Conservation (phyloP, 805 yeast species). For the Ogataea kodamae region DNA sequence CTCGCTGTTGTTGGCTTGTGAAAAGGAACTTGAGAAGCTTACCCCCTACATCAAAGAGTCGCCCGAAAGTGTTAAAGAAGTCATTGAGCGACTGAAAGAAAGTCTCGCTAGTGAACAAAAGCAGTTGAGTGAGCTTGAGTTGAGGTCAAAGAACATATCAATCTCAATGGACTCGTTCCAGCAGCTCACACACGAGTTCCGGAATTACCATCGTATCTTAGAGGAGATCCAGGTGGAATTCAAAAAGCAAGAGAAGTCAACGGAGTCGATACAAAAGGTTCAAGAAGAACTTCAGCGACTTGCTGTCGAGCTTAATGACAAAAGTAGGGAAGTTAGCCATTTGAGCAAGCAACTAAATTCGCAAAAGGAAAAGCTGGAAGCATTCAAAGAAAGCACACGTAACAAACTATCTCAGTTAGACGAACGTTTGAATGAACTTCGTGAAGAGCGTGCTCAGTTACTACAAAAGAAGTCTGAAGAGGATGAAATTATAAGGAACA, state of each 20-base stretch:
- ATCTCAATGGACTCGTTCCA: slow-evolving; percentile 57
- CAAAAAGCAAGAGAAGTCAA: slow-evolving; percentile 36
- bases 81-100: slow-evolving; percentile 49
- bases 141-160: slow-evolving; percentile 46
- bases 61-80: slow-evolving; percentile 49
- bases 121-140: slow-evolving; percentile 40
- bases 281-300: slow-evolving; percentile 22
- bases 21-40: slow-evolving; percentile 56
- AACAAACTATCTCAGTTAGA: slow-evolving; percentile 41
- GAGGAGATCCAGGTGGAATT: slow-evolving; percentile 50
- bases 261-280: slow-evolving; percentile 27
- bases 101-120: slow-evolving; percentile 41
- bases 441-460: slow-evolving; percentile 44
- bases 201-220: slow-evolving; percentile 39
- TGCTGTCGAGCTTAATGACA: slow-evolving; percentile 17
- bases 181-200: slow-evolving; percentile 46
- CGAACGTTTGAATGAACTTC: slow-evolving; percentile 41
- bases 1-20: slow-evolving; percentile 52
- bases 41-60: slow-evolving; percentile 59
- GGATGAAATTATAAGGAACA: slow-evolving; percentile 39
- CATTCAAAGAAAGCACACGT: slow-evolving; percentile 29
- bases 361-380: slow-evolving; percentile 16
- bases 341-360: slow-evolving; percentile 38
- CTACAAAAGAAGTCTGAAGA: slow-evolving; percentile 45
- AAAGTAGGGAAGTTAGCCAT: slow-evolving; percentile 32